These are phyloP conservation scores for Hypholoma sublateritium DNA, from an alignment of 768 basidiomycete species.

Conservation along the genomic window DNA sequence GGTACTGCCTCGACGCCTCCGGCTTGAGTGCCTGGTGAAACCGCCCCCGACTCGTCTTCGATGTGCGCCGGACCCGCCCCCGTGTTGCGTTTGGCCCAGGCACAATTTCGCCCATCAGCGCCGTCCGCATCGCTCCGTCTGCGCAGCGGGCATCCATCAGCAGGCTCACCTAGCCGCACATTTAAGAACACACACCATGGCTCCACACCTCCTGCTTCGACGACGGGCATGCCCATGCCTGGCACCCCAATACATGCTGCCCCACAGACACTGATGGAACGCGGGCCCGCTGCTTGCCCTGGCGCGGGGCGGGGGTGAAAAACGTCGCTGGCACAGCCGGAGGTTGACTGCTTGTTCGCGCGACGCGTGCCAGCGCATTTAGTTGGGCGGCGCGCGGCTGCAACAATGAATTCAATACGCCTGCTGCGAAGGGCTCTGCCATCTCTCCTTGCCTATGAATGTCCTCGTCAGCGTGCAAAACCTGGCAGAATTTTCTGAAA, in stretches of 20 bases:
- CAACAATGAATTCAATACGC: constrained; percentile 49
- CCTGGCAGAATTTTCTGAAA: background rate
- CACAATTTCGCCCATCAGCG: constrained; percentile 35
- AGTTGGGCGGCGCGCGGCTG: constrained; percentile 30
- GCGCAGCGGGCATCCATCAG: constrained; percentile 5
- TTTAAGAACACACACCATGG: constrained; percentile 36
- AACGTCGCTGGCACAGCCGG: constrained; percentile 42
- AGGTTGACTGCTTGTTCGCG: constrained; percentile 17
- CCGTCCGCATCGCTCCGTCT: constrained; percentile 31
- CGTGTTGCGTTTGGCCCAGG: background rate
- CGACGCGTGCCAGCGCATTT: constrained; percentile 13
- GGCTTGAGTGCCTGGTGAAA: constrained; percentile 3
- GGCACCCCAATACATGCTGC: constrained; percentile 32
- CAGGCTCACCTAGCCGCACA: background rate
- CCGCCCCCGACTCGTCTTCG: constrained; percentile 15
- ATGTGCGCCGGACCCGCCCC: constrained; percentile 11
- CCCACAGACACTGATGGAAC: constrained; percentile 26
- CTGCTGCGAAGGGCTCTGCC: constrained; percentile 63
- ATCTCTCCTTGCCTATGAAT: constrained; percentile 26
- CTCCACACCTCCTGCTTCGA: constrained; percentile 48
- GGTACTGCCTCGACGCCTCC: background rate
- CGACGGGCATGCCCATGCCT: constrained; percentile 45
- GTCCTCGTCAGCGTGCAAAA: background rate
- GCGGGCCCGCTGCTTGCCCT: constrained; percentile 35
- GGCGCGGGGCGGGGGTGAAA: constrained; percentile 54